Conservation (phyloP, 2,329 filamentous ascomycete genomes). For the Bipolaris cookei region DNA sequence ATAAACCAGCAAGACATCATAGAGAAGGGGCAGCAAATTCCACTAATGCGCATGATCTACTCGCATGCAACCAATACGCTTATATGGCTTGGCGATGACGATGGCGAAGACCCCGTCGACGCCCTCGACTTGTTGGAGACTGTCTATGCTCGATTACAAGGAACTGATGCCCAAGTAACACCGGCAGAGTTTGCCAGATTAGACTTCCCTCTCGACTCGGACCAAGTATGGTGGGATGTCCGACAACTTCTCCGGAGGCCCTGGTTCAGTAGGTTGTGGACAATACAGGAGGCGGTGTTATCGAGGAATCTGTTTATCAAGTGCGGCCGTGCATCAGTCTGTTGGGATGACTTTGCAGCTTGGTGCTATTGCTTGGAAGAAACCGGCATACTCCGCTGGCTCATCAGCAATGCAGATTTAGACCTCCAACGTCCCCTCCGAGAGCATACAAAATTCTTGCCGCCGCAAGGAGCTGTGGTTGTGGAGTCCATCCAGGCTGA, state of each 20-base stretch:
- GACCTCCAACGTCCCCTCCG: constrained; percentile 2
- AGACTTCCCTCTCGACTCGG: constrained; percentile 15
- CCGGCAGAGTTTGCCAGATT: constrained; percentile 27
- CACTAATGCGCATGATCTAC: constrained; percentile 36
- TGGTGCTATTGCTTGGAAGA: constrained; percentile 23
- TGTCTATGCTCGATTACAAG: constrained; percentile 20
- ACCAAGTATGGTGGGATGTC: constrained; percentile 25
- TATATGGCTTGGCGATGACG: constrained; percentile 38
- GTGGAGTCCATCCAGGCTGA: constrained; percentile 21
- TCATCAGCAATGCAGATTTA: constrained; percentile 9
- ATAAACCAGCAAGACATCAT: constrained; percentile 23
- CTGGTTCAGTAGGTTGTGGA: constrained; percentile 36
- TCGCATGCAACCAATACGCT: constrained; percentile 33
- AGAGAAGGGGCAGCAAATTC: constrained; percentile 37
- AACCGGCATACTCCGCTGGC: constrained; percentile 20
- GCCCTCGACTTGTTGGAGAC: constrained; percentile 28
- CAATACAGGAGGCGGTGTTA: constrained; percentile 33
- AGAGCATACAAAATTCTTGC: not conserved
- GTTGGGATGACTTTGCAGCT: constrained; percentile 31
- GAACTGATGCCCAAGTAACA: constrained; percentile 20
- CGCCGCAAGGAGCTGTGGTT: constrained; percentile 12
- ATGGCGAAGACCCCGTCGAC: constrained; percentile 17
- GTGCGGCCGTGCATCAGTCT: constrained; percentile 23
- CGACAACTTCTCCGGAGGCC: constrained; percentile 22
- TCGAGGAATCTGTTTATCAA: constrained; percentile 25